Evolutionary conservation across 2,329 filamentous ascomycete genomes (phyloP).

Genomic region (Chalaropsis thielavioides): DNA sequence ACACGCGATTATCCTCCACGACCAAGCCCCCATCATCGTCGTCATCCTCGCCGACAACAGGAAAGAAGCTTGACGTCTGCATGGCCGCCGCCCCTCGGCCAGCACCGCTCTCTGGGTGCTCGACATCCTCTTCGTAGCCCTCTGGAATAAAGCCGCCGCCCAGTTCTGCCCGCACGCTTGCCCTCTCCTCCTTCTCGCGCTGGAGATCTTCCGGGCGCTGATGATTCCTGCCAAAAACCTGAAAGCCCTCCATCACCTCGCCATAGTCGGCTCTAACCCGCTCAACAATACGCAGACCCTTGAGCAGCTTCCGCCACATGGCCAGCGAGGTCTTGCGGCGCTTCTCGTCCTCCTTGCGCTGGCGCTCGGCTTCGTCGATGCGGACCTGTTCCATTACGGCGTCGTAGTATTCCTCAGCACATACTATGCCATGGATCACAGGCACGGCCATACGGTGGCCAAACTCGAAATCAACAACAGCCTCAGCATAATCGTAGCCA

Average conservation of each 20-base stretch:
- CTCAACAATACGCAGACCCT: constrained; percentile 70
- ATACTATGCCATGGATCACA: constrained; percentile 76
- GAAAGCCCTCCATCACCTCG: constrained; percentile 34
- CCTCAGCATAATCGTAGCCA: constrained; percentile 79
- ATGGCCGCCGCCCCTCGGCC: constrained; percentile 11
- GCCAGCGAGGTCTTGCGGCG: constrained; percentile 56
- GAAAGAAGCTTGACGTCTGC: constrained; percentile 35
- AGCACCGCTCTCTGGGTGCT: constrained; percentile 24
- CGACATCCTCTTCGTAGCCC: constrained; percentile 36
- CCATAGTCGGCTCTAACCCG: constrained; percentile 66
- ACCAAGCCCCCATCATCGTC: constrained; percentile 23
- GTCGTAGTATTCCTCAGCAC: constrained; percentile 66
- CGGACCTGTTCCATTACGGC: constrained; percentile 64
- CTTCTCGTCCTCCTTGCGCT: constrained; percentile 71
- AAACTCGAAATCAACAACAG: constrained; percentile 93
- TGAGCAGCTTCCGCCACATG: constrained; percentile 75
- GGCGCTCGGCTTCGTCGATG: constrained; percentile 59
- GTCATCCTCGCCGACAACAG: constrained; percentile 32
- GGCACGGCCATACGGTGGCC: constrained; percentile 88
- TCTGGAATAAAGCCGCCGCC: constrained; percentile 49
- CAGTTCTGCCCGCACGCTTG: constrained; percentile 39
- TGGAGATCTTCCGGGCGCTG: constrained; percentile 12
- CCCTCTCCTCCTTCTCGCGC: constrained; percentile 20
- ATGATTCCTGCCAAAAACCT: constrained; percentile 15
- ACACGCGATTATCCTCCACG: constrained; percentile 2